Percentiles rank a stretch among this genome's conserved stretches.
phyloP scores from a whole-genome alignment of 768 basidiomycete species.

The Crassisporium funariophilum region DNA sequence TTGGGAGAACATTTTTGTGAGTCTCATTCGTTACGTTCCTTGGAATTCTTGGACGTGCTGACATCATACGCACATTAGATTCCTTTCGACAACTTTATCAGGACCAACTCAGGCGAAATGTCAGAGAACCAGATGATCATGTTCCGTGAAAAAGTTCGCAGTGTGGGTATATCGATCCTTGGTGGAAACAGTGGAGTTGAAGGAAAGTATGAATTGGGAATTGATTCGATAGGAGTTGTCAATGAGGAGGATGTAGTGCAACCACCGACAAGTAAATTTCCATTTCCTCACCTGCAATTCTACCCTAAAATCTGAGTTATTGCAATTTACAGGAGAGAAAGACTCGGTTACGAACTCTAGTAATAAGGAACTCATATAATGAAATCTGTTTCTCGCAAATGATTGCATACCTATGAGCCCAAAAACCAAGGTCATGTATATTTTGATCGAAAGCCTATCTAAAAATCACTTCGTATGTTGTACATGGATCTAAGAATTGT shows the following conservation, averaged over 20 bases:
- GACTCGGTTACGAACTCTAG: no score
- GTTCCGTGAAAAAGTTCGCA: conserved; percentile 72
- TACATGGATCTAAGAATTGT: no score
- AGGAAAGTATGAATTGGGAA: conserved; percentile 80
- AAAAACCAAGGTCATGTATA: no score
- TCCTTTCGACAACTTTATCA: conserved; percentile 75
- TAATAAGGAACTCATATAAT: no score
- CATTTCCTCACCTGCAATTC: not conserved
- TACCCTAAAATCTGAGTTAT: not conserved
- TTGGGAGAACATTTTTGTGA: conserved; percentile 84
- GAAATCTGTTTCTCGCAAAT: no score
- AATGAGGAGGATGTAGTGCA: conserved; percentile 66
- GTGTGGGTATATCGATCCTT: conserved; percentile 84
- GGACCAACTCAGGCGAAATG: conserved; percentile 74
- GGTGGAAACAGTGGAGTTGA: conserved; percentile 79
- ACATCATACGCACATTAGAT: no score
- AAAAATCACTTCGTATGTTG: no score
- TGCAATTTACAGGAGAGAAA: conserved; percentile 4
- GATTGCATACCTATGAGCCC: no score
- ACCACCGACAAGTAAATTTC: conserved; percentile 25
- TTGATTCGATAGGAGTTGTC: conserved; percentile 81
- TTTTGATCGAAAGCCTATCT: no score
- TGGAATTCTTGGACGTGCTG: not conserved
- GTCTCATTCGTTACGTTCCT: conserved; percentile 26
- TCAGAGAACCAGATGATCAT: conserved; percentile 73